These are phyloP conservation scores for Scutellaria galericulata DNA, from an alignment of 257 asterid species.

Conservation along the genomic window DNA sequence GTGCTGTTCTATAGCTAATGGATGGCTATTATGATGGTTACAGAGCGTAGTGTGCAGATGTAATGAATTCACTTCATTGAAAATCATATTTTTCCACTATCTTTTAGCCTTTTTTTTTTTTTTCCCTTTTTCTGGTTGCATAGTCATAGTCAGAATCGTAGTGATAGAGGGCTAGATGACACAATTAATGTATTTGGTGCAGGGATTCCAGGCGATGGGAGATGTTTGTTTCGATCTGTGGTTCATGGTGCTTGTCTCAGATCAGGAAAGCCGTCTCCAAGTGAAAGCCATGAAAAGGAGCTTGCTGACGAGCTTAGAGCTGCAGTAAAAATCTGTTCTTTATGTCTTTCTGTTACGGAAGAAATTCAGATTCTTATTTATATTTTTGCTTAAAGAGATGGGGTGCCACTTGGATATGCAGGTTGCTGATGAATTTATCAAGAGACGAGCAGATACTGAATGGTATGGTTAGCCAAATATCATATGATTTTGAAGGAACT, in stretches of 20 bases:
- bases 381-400: slow-evolving; percentile 10
- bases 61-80: not conserved
- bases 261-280: slow-evolving; percentile 64
- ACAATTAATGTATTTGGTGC: slow-evolving; percentile 28
- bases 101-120: not conserved
- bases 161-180: slow-evolving; percentile 4
- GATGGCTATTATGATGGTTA: slow-evolving; percentile 7
- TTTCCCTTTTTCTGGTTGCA: not conserved
- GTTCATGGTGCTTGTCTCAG: slow-evolving; percentile 71
- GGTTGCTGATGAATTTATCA: slow-evolving; percentile 77
- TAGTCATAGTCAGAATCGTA: not conserved
- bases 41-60: not conserved
- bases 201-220: slow-evolving; percentile 84
- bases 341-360: slow-evolving; percentile 12
- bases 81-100: slow-evolving; percentile 4
- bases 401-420: slow-evolving; percentile 37
- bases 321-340: slow-evolving; percentile 41
- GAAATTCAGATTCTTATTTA: slow-evolving; percentile 20
- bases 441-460: slow-evolving; percentile 68
- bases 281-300: slow-evolving; percentile 57
- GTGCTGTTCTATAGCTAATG: not conserved
- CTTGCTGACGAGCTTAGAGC: slow-evolving; percentile 81
- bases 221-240: slow-evolving; percentile 78
- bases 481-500: slow-evolving; percentile 4
- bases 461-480: slow-evolving; percentile 46